Evolutionary conservation across 805 yeast genomes (phyloP).

Genomic region (Isabelozyma rhagii): DNA sequence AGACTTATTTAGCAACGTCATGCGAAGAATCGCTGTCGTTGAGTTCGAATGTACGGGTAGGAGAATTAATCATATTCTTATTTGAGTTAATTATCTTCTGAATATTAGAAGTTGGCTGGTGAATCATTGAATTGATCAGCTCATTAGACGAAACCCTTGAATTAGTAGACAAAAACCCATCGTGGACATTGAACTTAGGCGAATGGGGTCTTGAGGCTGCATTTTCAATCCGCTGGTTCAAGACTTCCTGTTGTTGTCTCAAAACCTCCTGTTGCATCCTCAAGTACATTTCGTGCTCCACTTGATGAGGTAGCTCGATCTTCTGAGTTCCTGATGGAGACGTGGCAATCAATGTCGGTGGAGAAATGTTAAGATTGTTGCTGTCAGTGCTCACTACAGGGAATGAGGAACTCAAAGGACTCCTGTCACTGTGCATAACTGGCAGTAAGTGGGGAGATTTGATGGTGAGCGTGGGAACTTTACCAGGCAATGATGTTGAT

Average conservation of each 20-base stretch:
- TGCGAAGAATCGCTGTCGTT: neutral
- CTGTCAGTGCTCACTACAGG: conserved; percentile 9
- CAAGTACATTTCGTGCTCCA: conserved; percentile 34
- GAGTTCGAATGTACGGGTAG: neutral
- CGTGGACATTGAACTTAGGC: conserved; percentile 1
- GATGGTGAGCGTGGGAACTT: neutral
- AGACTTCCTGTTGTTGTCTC: conserved; percentile 33
- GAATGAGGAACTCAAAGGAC: conserved; percentile 2
- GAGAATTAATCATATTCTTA: neutral
- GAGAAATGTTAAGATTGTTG: neutral
- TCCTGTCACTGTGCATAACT: neutral
- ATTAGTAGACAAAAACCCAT: conserved; percentile 1
- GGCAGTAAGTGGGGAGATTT: neutral
- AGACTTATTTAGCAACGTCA: neutral
- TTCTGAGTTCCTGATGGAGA: neutral
- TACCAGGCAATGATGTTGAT: neutral
- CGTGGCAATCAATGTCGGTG: conserved; percentile 1
- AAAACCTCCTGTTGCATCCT: conserved; percentile 35
- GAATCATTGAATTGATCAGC: conserved; percentile 6
- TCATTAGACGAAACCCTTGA: conserved; percentile 8
- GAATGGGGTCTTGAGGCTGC: neutral
- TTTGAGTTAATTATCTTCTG: conserved; percentile 5
- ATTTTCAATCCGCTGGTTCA: conserved; percentile 14
- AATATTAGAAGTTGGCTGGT: conserved; percentile 5
- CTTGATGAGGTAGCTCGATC: conserved; percentile 10